Evolutionary conservation across 2,329 filamentous ascomycete species (phyloP).

Genomic region (Scorias spongiosa): DNA sequence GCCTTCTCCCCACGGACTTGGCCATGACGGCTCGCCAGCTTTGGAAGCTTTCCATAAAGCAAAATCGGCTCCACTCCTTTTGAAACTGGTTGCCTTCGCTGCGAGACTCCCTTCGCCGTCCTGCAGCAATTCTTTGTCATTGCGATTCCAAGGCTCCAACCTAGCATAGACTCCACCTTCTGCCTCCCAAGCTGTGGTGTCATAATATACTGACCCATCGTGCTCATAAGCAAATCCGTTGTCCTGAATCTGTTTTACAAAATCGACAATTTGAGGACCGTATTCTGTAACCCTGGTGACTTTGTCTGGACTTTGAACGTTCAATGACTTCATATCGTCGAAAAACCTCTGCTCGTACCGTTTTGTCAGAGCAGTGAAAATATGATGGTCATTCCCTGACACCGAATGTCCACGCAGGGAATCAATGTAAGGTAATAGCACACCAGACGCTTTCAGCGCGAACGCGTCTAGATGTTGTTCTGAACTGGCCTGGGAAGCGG

Average conservation of each 20-base stretch:
- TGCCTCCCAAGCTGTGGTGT: constrained; percentile 72
- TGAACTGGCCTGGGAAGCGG: constrained; percentile 29
- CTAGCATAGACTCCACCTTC: constrained; percentile 74
- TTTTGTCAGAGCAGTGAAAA: constrained; percentile 75
- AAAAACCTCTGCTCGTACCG: constrained; percentile 80
- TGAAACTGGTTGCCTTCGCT: constrained; percentile 39
- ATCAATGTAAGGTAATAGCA: constrained; percentile 74
- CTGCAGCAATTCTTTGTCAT: constrained; percentile 67
- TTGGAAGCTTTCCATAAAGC: constrained; percentile 90
- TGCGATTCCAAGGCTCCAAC: constrained; percentile 69
- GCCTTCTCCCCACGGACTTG: constrained; percentile 73
- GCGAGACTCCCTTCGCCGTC: constrained; percentile 78
- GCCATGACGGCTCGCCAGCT: constrained; percentile 81
- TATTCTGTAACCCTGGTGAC: constrained; percentile 89
- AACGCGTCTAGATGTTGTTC: constrained; percentile 26
- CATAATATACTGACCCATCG: constrained; percentile 78
- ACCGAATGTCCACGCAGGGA: constrained; percentile 40
- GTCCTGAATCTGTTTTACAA: constrained; percentile 66
- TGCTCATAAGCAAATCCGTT: constrained; percentile 69
- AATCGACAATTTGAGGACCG: constrained; percentile 69
- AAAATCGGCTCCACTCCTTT: constrained; percentile 70
- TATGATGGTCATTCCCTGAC: constrained; percentile 47
- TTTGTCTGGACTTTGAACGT: constrained; percentile 67
- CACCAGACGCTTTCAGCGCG: constrained; percentile 45
- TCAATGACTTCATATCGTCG: constrained; percentile 73